Conservation (phyloP, 108 stramenopile genomes). For the Bacterosira constricta region DNA sequence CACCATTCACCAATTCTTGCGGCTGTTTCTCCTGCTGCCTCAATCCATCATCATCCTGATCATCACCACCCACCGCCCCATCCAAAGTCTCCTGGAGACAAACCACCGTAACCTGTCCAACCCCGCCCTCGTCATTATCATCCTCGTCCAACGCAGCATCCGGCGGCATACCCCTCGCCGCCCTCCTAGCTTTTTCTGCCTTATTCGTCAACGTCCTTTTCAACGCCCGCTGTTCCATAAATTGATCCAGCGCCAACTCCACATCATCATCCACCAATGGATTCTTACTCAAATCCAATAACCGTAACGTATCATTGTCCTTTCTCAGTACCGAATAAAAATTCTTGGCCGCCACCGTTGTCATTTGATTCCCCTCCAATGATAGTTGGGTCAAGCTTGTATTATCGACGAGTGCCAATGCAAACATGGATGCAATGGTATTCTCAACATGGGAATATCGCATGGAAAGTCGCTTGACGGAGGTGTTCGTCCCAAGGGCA, state of each 20-base stretch:
- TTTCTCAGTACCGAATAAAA: constrained; percentile 23
- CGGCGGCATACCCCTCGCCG: not conserved
- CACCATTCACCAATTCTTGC: not conserved
- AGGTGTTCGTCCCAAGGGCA: constrained; percentile 24
- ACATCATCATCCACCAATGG: constrained; percentile 13
- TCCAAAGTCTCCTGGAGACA: not conserved
- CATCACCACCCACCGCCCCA: not conserved
- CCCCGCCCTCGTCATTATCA: not conserved
- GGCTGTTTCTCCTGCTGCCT: not conserved
- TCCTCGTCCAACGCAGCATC: not conserved
- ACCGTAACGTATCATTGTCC: constrained; percentile 16
- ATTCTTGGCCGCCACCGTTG: constrained; percentile 3
- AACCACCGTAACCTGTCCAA: not conserved
- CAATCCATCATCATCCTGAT: not conserved
- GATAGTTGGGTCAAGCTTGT: constrained; percentile 5
- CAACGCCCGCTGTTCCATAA: constrained; percentile 29
- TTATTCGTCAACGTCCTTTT: constrained; percentile 8
- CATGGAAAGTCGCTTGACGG: constrained; percentile 20
- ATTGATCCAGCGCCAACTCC: constrained; percentile 13
- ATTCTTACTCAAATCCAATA: constrained; percentile 33
- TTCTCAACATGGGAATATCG: constrained; percentile 25
- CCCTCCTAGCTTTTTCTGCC: not conserved
- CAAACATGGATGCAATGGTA: constrained; percentile 24
- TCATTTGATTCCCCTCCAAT: constrained; percentile 28
- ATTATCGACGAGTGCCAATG: constrained; percentile 35